Evolutionary conservation across 1,284 basidiomycete genomes (phyloP).

Genomic region (Somion occarium): DNA sequence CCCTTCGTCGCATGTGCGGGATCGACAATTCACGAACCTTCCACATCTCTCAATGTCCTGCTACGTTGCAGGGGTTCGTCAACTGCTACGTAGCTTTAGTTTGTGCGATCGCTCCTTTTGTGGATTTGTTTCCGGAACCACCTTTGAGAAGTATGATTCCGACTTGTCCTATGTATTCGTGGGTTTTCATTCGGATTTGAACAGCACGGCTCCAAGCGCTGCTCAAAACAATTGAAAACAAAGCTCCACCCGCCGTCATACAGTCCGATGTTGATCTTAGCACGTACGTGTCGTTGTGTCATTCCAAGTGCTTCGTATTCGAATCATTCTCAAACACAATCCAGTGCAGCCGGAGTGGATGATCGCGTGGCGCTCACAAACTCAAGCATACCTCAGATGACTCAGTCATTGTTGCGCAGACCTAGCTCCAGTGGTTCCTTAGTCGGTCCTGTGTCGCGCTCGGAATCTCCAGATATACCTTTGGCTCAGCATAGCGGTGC

Average conservation of each 20-base stretch:
- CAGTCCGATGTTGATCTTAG: too few species aligned
- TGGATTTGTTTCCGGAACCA: neutral
- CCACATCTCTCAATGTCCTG: conserved; percentile 4
- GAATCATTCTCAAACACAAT: too few species aligned
- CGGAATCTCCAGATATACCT: neutral
- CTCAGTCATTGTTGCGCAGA: too few species aligned
- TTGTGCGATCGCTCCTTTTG: neutral
- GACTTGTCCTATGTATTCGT: neutral
- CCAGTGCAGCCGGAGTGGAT: too few species aligned
- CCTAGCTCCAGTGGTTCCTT: neutral
- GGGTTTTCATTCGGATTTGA: neutral
- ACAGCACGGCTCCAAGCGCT: too few species aligned
- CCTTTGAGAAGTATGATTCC: neutral
- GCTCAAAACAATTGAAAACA: too few species aligned
- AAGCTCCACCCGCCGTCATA: too few species aligned
- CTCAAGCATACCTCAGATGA: too few species aligned
- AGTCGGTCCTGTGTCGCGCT: neutral
- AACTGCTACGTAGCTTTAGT: neutral
- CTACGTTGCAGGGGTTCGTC: neutral
- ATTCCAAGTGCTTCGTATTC: too few species aligned
- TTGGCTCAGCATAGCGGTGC: neutral
- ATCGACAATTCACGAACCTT: neutral
- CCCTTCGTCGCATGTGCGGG: neutral
- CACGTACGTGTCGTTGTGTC: too few species aligned
- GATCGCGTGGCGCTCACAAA: too few species aligned